Conservation (phyloP, 805 yeast species). For the Wickerhamiella lipophila region DNA sequence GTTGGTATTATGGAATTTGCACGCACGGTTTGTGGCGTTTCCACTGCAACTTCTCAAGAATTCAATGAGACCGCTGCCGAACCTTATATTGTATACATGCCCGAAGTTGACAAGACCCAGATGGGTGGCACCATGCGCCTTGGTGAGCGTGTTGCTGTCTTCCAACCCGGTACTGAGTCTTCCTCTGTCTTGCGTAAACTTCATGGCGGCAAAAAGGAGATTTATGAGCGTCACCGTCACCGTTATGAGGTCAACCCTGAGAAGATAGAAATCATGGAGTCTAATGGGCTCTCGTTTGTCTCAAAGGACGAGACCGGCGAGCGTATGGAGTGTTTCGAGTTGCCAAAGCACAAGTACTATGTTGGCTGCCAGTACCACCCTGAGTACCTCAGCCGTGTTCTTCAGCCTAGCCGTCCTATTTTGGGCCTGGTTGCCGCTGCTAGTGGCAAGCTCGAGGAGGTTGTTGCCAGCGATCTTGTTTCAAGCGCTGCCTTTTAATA, state of each 20-base stretch:
- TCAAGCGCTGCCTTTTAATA: conserved; percentile 9
- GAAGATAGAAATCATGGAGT: conserved; percentile 57
- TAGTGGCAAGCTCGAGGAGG: conserved; percentile 63
- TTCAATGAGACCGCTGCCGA: conserved; percentile 52
- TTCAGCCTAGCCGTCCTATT: conserved; percentile 94
- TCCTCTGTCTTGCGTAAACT: conserved; percentile 61
- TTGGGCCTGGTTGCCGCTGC: conserved; percentile 93
- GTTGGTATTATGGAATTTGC: conserved; percentile 91
- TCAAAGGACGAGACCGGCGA: conserved; percentile 84
- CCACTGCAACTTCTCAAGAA: conserved; percentile 69
- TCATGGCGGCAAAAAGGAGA: conserved; percentile 57
- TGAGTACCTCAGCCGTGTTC: conserved; percentile 89
- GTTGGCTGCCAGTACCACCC: conserved; percentile 98
- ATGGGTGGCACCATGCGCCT: conserved; percentile 99
- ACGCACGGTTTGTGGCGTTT: conserved; percentile 60
- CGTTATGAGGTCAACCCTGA: conserved; percentile 94
- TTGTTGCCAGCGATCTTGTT: conserved; percentile 22
- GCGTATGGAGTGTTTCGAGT: conserved; percentile 90
- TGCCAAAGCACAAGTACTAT: conserved; percentile 74
- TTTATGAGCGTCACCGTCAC: conserved; percentile 94
- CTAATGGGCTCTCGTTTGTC: conserved; percentile 70
- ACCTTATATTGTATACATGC: conserved; percentile 90
- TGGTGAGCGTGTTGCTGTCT: conserved; percentile 82
- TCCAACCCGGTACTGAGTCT: conserved; percentile 45
- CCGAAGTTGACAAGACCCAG: conserved; percentile 89